Conservation (phyloP, 139 green algal species). For the Chlorella sp. region DNA sequence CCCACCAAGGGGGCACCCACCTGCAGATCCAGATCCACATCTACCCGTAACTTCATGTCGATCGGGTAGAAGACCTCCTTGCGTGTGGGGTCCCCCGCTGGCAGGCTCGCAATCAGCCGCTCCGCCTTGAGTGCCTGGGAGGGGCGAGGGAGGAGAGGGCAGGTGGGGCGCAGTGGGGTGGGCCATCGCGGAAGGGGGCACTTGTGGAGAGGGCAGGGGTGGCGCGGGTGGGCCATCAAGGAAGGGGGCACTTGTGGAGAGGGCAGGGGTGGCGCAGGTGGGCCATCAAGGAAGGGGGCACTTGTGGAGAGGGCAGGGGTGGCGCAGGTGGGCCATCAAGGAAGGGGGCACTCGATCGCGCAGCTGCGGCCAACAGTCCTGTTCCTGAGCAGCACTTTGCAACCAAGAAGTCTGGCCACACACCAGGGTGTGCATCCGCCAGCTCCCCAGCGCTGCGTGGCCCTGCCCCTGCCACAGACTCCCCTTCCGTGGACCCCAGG, state of each 20-base stretch:
- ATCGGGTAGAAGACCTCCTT: constrained; percentile 47
- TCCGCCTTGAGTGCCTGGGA: constrained; percentile 25
- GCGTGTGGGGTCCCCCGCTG: constrained; percentile 15
- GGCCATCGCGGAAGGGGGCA: neutral
- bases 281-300: neutral
- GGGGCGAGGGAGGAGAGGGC: neutral
- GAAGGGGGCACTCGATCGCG: neutral
- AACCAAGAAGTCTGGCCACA: no score
- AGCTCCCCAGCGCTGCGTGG: no score
- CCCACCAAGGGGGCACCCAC: no score
- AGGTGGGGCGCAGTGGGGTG: neutral
- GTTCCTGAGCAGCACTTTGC: no score
- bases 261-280: neutral
- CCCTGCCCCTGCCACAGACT: no score
- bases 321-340: neutral
- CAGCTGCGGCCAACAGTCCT: neutral
- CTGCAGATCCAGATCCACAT: constrained; percentile 30
- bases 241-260: neutral
- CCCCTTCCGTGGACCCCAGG: no score
- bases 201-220: neutral
- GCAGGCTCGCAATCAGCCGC: constrained; percentile 25
- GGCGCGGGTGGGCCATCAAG: neutral
- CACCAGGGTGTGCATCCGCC: neutral
- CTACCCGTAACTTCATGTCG: constrained; percentile 16
- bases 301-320: neutral